Evolutionary conservation across 768 basidiomycete genomes (phyloP).

Genomic region (Termitomyces sp.): DNA sequence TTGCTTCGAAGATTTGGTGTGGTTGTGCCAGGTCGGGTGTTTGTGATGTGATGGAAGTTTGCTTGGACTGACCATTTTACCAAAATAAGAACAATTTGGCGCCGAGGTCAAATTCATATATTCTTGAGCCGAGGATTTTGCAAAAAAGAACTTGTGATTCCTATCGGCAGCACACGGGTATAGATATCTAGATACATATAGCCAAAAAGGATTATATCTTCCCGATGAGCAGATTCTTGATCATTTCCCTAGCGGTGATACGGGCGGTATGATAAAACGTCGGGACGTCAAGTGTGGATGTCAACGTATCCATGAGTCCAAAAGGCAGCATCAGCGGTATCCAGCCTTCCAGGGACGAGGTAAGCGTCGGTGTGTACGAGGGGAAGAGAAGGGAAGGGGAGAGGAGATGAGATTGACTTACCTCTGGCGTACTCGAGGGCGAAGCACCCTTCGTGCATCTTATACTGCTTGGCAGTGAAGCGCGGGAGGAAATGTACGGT

Average conservation of each 20-base stretch:
- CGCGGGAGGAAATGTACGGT: slow-evolving; percentile 80
- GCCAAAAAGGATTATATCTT: slow-evolving; percentile 62
- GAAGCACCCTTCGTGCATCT: slow-evolving; percentile 95
- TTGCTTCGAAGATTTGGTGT: too few relatives aligned
- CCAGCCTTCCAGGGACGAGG: slow-evolving; percentile 59
- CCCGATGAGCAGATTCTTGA: slow-evolving; percentile 73
- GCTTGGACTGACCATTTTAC: too few relatives aligned
- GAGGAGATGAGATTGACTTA: slow-evolving; percentile 26
- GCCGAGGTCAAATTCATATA: too few relatives aligned
- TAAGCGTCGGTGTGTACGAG: too few relatives aligned
- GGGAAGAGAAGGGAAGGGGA: too few relatives aligned
- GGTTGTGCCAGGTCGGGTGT: too few relatives aligned
- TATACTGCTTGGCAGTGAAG: slow-evolving; percentile 92
- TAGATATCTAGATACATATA: too few relatives aligned
- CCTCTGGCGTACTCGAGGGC: slow-evolving; percentile 94
- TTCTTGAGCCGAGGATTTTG: too few relatives aligned
- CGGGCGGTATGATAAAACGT: slow-evolving; percentile 75
- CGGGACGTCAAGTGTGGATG: slow-evolving; percentile 84
- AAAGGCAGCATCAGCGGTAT: slow-evolving; percentile 97
- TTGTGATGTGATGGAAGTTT: too few relatives aligned
- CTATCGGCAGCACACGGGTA: too few relatives aligned
- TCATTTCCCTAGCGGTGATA: slow-evolving; percentile 81
- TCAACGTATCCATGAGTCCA: slow-evolving; percentile 79
- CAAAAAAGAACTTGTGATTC: too few relatives aligned
- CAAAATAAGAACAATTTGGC: too few relatives aligned